phyloP scores from a whole-genome alignment of 306 rosid species.

The Astragalus glycyphyllos region DNA sequence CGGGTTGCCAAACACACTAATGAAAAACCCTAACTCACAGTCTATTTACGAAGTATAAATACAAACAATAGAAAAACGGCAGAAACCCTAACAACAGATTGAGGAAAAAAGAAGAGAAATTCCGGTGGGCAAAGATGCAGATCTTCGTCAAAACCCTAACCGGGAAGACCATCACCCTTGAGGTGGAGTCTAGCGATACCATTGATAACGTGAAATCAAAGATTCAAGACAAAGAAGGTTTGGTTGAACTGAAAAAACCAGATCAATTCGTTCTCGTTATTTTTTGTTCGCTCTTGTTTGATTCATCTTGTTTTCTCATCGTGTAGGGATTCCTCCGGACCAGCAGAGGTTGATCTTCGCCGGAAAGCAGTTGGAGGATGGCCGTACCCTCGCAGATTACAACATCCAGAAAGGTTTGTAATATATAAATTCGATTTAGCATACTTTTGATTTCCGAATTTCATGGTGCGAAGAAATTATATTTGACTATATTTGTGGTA shows the following conservation, averaged over 20 bases:
- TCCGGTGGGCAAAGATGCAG: conserved; percentile 68
- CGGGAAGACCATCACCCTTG: conserved; percentile 98
- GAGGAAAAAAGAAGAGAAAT: not conserved
- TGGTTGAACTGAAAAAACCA: not conserved
- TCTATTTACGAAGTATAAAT: not conserved
- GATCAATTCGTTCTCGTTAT: not conserved
- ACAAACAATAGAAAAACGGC: not conserved
- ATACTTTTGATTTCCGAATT: not conserved
- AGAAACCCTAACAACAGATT: conserved; percentile 29
- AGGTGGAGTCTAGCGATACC: conserved; percentile 96
- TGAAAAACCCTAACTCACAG: conserved; percentile 44
- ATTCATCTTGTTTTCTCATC: not conserved
- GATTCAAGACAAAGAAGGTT: conserved; percentile 98
- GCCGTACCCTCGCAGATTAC: conserved; percentile 96
- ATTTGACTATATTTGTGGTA: not conserved
- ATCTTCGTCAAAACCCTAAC: conserved; percentile 98
- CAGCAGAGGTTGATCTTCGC: conserved; percentile 97
- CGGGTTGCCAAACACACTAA: conserved; percentile 5
- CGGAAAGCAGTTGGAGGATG: conserved; percentile 98
- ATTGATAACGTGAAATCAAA: conserved; percentile 92
- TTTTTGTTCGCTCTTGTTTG: not conserved
- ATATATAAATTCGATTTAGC: not conserved
- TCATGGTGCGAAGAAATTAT: not conserved
- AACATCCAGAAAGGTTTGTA: conserved; percentile 89
- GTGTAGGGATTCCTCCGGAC: conserved; percentile 89